Evolutionary conservation across 108 stramenopile genomes (phyloP), one percentile per base, ranked within the genome.

Genomic region (Bacterosira constricta): DNA sequence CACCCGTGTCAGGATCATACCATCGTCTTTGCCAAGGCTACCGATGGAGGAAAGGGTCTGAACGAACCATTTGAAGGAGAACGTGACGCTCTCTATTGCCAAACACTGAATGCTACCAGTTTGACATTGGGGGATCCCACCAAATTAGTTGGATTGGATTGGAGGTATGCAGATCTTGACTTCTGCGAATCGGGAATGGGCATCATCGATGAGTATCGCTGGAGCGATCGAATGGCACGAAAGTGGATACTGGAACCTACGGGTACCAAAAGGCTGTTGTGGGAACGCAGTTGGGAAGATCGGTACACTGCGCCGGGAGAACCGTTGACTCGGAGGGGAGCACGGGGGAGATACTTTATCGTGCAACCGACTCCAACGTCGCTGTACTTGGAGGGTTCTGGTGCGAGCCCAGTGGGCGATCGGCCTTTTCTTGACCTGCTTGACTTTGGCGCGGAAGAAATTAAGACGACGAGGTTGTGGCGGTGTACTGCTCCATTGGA

Each of bases 401-500:
- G 82, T 21, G 82, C 82, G 8, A 80, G 78, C 54, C 61, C 68
- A 18, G 38, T 79, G 39, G 82, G 82, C 11, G 75, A 76, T 61
- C 67, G 82, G 15, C 82, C 82, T 7, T 83, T 83, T 47, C 63
- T 76, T 2, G 82, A 83, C 53, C 21, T 75, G 17, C 44, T 75
- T 9, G 78, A 69, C 27, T 69, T 83, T 60, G 59, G 73, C n/a
- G 27, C 21, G 6, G 61, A 69, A 12, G 53, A 50, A 20, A 64
- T 52, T 7, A 49, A 25, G 21, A 77, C 73, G 4, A 68, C 52
- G 39, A 67, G 75, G 50, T 38, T 83, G 25, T 83, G 82, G 82
- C 62, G 82, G 31, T 80, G 68, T 30, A 26, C 62, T 4, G 69
- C 79, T 20, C 79, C 75, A 7, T 53, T 64, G 31, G 82, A 83